Conservation (phyloP, 2,329 filamentous ascomycete genomes). For the Polychaeton citri region DNA sequence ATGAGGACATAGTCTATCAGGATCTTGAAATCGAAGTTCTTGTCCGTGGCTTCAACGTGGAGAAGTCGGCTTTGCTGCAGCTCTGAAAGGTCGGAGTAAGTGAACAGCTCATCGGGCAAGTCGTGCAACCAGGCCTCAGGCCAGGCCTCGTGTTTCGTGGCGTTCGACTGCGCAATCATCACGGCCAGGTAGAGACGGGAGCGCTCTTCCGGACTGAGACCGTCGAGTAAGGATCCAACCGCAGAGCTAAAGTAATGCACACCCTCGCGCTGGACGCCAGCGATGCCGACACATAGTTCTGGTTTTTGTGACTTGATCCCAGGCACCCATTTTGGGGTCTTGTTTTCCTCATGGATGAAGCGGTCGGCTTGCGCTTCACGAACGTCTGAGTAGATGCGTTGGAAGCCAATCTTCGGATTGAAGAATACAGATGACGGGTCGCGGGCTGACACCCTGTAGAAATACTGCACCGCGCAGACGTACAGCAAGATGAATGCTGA, state of each 20-base stretch:
- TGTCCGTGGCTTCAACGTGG: constrained; percentile 9
- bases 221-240: constrained; percentile 31
- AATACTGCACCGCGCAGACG: background rate
- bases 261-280: constrained; percentile 27
- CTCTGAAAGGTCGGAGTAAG: constrained; percentile 23
- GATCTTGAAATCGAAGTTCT: constrained; percentile 24
- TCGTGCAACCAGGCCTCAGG: constrained; percentile 27
- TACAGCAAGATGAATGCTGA: background rate
- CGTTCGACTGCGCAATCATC: constrained; percentile 32
- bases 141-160: constrained; percentile 27
- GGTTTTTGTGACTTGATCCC: constrained; percentile 1
- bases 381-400: constrained; percentile 1
- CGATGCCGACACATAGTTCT: constrained; percentile 32
- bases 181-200: constrained; percentile 28
- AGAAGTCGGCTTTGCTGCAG: constrained; percentile 22
- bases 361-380: background rate
- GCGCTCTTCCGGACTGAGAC: constrained; percentile 28
- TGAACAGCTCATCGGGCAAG: constrained; percentile 28
- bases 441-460: background rate
- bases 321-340: background rate
- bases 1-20: constrained; percentile 33
- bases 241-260: constrained; percentile 28
- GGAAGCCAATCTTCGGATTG: background rate
- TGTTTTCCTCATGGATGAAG: background rate
- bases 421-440: constrained; percentile 1